Base-by-base conservation (phyloP, 2,329 filamentous ascomycete genomes). In the Emericellopsis atlantica region DNA sequence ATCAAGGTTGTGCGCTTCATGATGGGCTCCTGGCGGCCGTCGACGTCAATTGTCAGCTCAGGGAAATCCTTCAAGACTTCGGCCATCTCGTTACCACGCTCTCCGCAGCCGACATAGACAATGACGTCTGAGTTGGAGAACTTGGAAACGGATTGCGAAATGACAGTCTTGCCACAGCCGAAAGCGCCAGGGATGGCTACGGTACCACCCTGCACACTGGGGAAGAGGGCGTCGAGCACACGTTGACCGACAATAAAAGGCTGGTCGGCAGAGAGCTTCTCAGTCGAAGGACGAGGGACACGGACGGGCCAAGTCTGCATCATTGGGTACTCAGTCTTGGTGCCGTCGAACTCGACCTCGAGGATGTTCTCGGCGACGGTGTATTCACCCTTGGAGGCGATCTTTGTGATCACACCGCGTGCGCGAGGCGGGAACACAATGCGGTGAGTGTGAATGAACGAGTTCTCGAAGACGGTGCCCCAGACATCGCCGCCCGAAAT, bases 61-160 rank as follows among this genome's bases (percentile, higher is more conserved):
- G 92, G 92, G 74, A 98, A 98, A 66, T 98, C 92, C 84, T 95
- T 96, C 75, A 98, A 75, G 52, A 98, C 92, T 75, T 98, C 92
- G 48, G 92, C 92, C 92, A 98, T 98, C 67, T 98, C 92, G 60
- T 98, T 98, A 51, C 92, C 92, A 54, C 92, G 84, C 68, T 98
- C 92, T 53, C 89, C 86, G 22, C 65, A 82, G 45, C 92, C 92
- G 45, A 98, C 92, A 60, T 98, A 98, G 53, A 98, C 85, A 52
- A 98, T 98, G 56, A 96, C 86, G 61, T 98, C 92, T 62, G 84
- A 92, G 79, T 98, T 98, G 58, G 92, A 98, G 72, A 98, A 98
- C 69, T 98, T 98, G 64, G 92, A 98, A 48, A 98, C 84, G 45
- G 87, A 94, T 69, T 98, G 92, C 56, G 82, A 89, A 66, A 98